Base-by-base conservation (phyloP, 1,284 basidiomycete species). In the Xerocomus amazonicus region DNA sequence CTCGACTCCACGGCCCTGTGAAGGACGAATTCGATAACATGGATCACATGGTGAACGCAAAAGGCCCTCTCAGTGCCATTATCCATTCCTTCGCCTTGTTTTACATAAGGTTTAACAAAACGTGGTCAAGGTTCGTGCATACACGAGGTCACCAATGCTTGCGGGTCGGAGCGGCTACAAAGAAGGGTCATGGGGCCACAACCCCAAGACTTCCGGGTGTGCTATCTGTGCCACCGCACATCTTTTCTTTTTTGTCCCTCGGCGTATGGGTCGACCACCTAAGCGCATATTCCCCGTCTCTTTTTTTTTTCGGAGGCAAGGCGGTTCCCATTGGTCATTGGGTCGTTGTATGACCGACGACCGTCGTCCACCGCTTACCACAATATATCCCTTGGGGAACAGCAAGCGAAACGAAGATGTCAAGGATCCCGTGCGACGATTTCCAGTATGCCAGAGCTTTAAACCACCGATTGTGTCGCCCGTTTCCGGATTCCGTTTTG, bases 51-150 rank as follows among this genome's bases (percentile, higher is more conserved):
- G 26, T 6, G 38, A 40, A 40, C 38, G n/a, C 38, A 40, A 40
- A 28, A 28, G 27, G 26, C 23, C 38, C 13, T 13, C 36, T 10
- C 35, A 36, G 35, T n/a, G 19, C 19, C 19, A 38, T 14, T 43
- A n/a, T 34, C 14, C 9, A 26, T 43, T 28, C 26, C 5, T 23
- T 19, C 14, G 9, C 2, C 27, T 29, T 33, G 17, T 36, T 48
- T 63, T 57, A 50, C 51, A 62, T 44, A 61, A 59, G 36, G 59
- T 64, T 60, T 50, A 42, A 19, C 48, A 32, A 42, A 37, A 16
- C 9, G 17, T 4, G 57, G 52, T 62, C 46, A 40, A 58, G 41
- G 51, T 63, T 59, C 17, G 43, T 6, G 32, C 9, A 26, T 16
- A 23, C 61, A 62, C 32, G 55, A 52, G 61, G 61, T 47, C 32